phyloP scores from a whole-genome alignment of 805 yeast species.

The Kockiozyma suomiensis region DNA sequence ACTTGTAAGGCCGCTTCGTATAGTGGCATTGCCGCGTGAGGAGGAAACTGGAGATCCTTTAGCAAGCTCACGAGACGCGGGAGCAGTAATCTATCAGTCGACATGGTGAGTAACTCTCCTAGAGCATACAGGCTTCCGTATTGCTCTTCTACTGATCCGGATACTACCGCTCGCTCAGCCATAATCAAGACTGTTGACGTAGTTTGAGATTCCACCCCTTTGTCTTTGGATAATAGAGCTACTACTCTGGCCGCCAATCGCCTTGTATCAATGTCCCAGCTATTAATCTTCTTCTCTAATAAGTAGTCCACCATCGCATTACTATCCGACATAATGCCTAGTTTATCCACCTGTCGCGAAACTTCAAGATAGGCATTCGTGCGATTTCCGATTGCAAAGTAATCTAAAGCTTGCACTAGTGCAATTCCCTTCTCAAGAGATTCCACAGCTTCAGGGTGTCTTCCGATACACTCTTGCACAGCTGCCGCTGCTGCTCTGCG shows the following conservation, averaged over 20 bases:
- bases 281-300: slow-evolving; percentile 41
- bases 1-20: slow-evolving; percentile 26
- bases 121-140: slow-evolving; percentile 38
- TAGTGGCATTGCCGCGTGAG: slow-evolving; percentile 15
- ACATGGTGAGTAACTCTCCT: slow-evolving; percentile 32
- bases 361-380: slow-evolving; percentile 47
- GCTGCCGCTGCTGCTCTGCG: slow-evolving; percentile 86
- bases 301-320: slow-evolving; percentile 40
- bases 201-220: neutral
- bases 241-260: slow-evolving; percentile 50
- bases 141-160: slow-evolving; percentile 18
- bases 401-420: slow-evolving; percentile 64
- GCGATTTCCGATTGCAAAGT: slow-evolving; percentile 50
- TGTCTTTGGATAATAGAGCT: slow-evolving; percentile 9
- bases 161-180: slow-evolving; percentile 1
- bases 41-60: slow-evolving; percentile 8
- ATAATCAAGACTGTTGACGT: slow-evolving; percentile 11
- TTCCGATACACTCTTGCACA: slow-evolving; percentile 79
- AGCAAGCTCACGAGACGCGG: slow-evolving; percentile 6
- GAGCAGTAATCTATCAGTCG: neutral
- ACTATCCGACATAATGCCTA: slow-evolving; percentile 6
- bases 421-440: slow-evolving; percentile 42
- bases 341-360: slow-evolving; percentile 38
- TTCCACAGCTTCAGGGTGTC: slow-evolving; percentile 47
- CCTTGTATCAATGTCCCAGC: slow-evolving; percentile 49